These are phyloP conservation scores for Termitomyces sp. DNA, from an alignment of 768 basidiomycete genomes.

Conservation along the genomic window DNA sequence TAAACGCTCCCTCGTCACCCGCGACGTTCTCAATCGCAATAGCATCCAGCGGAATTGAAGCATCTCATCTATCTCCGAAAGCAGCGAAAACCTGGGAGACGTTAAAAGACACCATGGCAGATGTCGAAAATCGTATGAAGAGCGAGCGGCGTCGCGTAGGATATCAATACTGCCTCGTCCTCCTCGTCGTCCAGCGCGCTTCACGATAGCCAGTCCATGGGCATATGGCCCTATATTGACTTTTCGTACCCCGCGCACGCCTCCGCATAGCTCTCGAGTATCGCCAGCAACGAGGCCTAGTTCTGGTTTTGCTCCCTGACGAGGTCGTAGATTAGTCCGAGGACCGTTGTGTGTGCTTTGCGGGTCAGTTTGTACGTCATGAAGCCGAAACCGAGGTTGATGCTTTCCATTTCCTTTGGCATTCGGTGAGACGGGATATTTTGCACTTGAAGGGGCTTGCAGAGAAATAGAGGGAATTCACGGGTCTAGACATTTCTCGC, in stretches of 20 bases:
- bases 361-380: conserved; percentile 28
- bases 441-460: too few relatives aligned
- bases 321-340: conserved; percentile 50
- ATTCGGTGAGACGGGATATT: conserved; percentile 5
- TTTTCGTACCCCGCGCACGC: conserved; percentile 45
- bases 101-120: conserved; percentile 57
- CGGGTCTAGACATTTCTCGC: too few relatives aligned
- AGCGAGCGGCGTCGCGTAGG: conserved; percentile 40
- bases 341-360: conserved; percentile 49
- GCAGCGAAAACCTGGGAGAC: conserved; percentile 44
- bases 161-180: conserved; percentile 36
- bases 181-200: conserved; percentile 37
- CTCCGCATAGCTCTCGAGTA: conserved; percentile 59
- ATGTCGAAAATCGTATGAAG: conserved; percentile 46
- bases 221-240: conserved; percentile 58
- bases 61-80: conserved; percentile 50
- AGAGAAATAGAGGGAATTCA: too few relatives aligned
- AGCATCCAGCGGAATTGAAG: conserved; percentile 39
- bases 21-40: conserved; percentile 47
- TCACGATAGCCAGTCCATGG: conserved; percentile 70
- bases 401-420: conserved; percentile 25
- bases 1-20: conserved; percentile 48
- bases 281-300: conserved; percentile 26
- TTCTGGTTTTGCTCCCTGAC: conserved; percentile 32
- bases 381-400: conserved; percentile 29